Evolutionary conservation across 208 protist species (phyloP), one percentile per base, ranked within the genome.

Genomic region (Histomonas meleagridis): DNA sequence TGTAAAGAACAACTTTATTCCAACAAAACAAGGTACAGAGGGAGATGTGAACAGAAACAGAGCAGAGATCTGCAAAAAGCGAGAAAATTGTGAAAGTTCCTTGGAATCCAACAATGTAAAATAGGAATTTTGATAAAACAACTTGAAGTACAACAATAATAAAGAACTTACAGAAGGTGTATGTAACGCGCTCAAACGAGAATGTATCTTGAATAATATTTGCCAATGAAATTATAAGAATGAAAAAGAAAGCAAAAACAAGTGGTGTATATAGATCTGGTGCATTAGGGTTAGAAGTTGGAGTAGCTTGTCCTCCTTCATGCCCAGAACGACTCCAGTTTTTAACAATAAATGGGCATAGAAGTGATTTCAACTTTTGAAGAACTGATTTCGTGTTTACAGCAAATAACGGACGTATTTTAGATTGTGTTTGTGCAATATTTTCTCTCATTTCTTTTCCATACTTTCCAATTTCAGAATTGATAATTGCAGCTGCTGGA

Each of bases 211-310:
- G 23, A 0, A 86, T 28, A 16, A 40, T 46, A 35, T 16, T 26
- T 55, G n/a, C n/a, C 9, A 86, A 7, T 12, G 76, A 51, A 38
- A 46, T 55, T 12, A 86, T 26, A 38, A 86, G 46, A 26, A 86
- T 38, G 46, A 86, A 86, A 38, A 32, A 18, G 5, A 55, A 55
- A 48, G 16, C n/a, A 18, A 55, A 86, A 21, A 57, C 23, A 21
- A 86, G 18, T 38, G 76, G 76, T 38, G 76, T 86, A 55, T 86
- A 86, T 55, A 86, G 55, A 57, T 86, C 76, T 86, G 76, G 76
- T 21, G 35, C 18, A 48, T 86, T 86, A 38, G 76, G 76, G 38
- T 86, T 86, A 16, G 7, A 38, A 28, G 55, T 46, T 26, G 76
- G 76, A 86, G 38, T 55, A 18, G 21, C 43, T 21, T 32, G 76